These are phyloP conservation scores for Anthracocystis walkeri DNA, from an alignment of 1,284 basidiomycete species.

Conservation along the genomic window DNA sequence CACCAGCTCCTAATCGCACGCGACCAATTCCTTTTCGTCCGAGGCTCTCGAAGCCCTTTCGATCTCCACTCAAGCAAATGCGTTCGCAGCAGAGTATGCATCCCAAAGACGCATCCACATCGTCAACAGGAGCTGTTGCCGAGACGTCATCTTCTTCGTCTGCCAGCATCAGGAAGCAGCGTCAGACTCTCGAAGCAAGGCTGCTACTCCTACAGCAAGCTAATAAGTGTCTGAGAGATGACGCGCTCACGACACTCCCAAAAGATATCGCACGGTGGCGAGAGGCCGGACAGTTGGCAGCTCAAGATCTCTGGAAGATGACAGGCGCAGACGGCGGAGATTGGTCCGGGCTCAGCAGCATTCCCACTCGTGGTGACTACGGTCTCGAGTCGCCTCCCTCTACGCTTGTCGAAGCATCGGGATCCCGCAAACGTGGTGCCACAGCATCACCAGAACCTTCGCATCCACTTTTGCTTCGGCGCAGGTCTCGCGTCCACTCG, in stretches of 20 bases:
- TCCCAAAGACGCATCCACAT: not conserved
- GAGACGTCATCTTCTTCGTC: constrained; percentile 5
- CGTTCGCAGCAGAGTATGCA: constrained; percentile 11
- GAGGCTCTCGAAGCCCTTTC: constrained; percentile 18
- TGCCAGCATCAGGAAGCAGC: constrained; percentile 23
- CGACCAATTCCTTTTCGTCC: not conserved
- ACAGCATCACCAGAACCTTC: constrained; percentile 13
- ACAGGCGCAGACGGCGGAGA: constrained; percentile 39
- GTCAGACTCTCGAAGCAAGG: constrained; percentile 32
- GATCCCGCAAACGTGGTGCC: constrained; percentile 15
- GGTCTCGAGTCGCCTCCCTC: constrained; percentile 37
- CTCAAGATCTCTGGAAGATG: constrained; percentile 46
- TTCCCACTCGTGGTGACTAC: constrained; percentile 29
- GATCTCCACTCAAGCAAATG: constrained; percentile 29
- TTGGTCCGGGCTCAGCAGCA: constrained; percentile 21
- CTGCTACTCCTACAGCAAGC: constrained; percentile 40
- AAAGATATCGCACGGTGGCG: constrained; percentile 38
- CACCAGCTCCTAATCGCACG: constrained; percentile 1
- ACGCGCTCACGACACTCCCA: constrained; percentile 25
- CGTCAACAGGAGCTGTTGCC: not conserved
- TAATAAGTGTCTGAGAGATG: constrained; percentile 35
- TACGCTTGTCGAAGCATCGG: not conserved
- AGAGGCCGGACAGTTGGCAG: constrained; percentile 40
- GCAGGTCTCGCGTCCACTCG: constrained; percentile 11
- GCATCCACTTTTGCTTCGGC: constrained; percentile 14